Base-by-base conservation (phyloP, 129 eudicot genomes). In the Saposhnikovia divaricata region DNA sequence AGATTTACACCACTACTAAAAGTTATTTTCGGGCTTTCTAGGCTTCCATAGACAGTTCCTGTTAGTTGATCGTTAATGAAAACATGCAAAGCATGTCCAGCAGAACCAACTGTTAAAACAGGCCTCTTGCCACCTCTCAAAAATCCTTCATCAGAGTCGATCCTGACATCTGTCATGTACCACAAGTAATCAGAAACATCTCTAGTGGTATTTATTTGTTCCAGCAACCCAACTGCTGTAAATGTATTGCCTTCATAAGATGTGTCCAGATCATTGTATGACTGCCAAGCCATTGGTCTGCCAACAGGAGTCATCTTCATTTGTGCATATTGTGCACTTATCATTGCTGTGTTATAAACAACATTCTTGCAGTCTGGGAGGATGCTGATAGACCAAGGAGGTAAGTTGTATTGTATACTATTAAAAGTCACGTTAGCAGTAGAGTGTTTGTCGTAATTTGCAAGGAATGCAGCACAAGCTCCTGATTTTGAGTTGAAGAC, bases 321-420 rank as follows among this genome's bases (percentile, higher is more conserved):
- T 46, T 86, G 42, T 38, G 88, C 34, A 57, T 85, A 8, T 44
- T 44, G 47, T 44, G 47, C 47, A 44, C 93, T 84, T 86, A 91
- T 96, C 80, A 78, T 83, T 72, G 98, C 98, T 3, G 98, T 91
- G 92, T 93, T 93, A 79, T 74, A 93, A 61, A 90, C 96, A 16
- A 76, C 93, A 40, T 84, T 91, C 83, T 88, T 93, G 93, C 98
- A 93, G 82, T 91, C 97, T 11, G 98, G 97, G 39, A 93, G 91
- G 63, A 93, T 93, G 87, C 97, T 91, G 80, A 93, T 42, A 12
- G 98, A 93, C 98, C 97, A 93, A 63, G 96, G 90, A 61, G 98
- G 97, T 78, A 91, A 72, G 63, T 91, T 81, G 65, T 88, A 93
- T 40, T 78, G 91, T 53, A 12, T 53, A 79, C 89, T 87, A 53